phyloP scores from a whole-genome alignment of 371 early-diverging fungal genomes.

The Mortierella sp. region DNA sequence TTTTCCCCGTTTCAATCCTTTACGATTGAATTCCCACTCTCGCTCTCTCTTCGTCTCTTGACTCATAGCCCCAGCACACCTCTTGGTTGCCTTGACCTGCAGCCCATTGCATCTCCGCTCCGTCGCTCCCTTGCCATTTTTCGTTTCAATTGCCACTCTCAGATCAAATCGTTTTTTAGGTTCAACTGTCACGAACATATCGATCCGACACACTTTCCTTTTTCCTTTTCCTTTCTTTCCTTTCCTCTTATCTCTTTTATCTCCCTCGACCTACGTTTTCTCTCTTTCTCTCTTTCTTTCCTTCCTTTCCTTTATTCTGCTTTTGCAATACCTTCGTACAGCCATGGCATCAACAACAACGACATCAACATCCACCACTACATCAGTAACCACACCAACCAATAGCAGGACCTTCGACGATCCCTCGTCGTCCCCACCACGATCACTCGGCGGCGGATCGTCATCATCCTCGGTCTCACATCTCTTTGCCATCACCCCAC shows the following conservation, averaged over 20 bases:
- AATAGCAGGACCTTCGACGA: conserved; percentile 1
- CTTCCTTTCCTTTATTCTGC: not conserved
- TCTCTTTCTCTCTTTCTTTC: conserved; percentile 9
- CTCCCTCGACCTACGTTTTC: not conserved
- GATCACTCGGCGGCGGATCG: not conserved
- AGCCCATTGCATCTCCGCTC: conserved; percentile 11
- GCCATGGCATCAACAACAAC: conserved; percentile 6
- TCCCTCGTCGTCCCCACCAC: not conserved
- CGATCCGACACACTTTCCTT: conserved; percentile 1
- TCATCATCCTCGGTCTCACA: conserved; percentile 36
- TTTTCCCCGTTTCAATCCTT: not conserved
- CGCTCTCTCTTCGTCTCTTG: not conserved
- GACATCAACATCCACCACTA: not conserved
- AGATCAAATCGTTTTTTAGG: not conserved
- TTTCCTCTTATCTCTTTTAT: conserved; percentile 1
- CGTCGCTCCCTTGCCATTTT: not conserved
- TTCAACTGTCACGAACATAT: conserved; percentile 4
- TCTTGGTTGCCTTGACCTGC: not conserved
- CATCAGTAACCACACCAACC: not conserved
- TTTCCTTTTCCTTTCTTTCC: not conserved
- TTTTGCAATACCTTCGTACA: conserved; percentile 1
- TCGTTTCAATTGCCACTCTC: not conserved
- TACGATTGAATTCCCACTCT: not conserved
- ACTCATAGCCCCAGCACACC: not conserved
- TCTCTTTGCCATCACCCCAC: conserved; percentile 45